These are phyloP conservation scores for Iris macrosiphon DNA, from an alignment of 106 monocot species.

Conservation along the genomic window DNA sequence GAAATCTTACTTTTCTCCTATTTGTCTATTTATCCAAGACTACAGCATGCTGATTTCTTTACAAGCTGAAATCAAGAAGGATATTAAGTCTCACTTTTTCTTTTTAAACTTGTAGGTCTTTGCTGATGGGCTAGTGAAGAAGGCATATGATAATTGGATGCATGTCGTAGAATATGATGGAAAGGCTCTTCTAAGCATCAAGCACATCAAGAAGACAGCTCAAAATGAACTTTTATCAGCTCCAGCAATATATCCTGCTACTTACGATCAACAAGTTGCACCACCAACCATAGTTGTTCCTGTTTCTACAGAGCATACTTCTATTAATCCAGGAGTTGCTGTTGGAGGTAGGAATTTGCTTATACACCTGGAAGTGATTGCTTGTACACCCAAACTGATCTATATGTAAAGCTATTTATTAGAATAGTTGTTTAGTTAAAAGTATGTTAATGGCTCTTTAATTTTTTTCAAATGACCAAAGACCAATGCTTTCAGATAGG, in stretches of 20 bases:
- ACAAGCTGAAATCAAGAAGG: no score
- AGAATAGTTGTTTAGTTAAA: no score
- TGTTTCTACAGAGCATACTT: constrained; percentile 8
- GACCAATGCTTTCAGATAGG: no score
- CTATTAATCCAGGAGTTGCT: constrained; percentile 15
- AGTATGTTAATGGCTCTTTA: no score
- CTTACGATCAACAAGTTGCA: constrained; percentile 23
- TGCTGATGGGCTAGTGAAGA: constrained; percentile 79
- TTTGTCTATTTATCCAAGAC: no score
- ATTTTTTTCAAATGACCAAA: no score
- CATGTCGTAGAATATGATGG: constrained; percentile 87
- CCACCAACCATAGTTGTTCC: constrained; percentile 13
- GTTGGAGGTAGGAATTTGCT: constrained; percentile 32
- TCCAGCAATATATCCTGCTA: constrained; percentile 14
- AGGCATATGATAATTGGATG: constrained; percentile 89
- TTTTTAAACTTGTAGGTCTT: constrained; percentile 56
- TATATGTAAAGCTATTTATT: no score
- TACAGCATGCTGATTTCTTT: no score
- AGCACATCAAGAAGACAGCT: constrained; percentile 35
- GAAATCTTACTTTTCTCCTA: no score
- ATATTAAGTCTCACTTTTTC: no score
- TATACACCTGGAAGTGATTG: no score
- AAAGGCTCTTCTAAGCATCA: constrained; percentile 60
- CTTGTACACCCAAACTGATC: no score
- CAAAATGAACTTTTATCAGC: constrained; percentile 24